Conservation (phyloP, 2,329 filamentous ascomycete genomes). For the Pseudocercospora vitis region DNA sequence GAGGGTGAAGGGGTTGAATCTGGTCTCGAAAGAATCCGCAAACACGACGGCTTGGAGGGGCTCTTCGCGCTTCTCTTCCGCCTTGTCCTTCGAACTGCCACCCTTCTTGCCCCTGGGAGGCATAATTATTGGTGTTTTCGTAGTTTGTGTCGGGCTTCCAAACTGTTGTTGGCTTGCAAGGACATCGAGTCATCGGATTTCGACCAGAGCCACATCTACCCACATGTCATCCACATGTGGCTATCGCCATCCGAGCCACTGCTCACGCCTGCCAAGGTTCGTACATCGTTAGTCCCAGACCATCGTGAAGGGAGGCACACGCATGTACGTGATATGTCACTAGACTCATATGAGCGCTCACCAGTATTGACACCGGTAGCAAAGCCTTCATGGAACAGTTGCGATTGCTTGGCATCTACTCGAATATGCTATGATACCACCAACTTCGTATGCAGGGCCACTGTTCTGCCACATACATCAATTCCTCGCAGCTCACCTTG, state of each 20-base stretch:
- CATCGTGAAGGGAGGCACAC: not conserved
- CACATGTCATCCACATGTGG: not conserved
- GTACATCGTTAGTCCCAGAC: too few relatives aligned
- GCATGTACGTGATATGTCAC: too few relatives aligned
- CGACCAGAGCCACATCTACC: not conserved
- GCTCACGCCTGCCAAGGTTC: too few relatives aligned
- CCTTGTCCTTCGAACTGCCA: conserved; percentile 39
- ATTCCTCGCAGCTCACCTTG: conserved; percentile 7
- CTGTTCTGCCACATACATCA: conserved; percentile 1
- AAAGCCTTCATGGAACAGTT: not conserved
- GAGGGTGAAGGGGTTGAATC: conserved; percentile 85
- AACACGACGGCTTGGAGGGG: conserved; percentile 70
- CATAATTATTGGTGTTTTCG: conserved; percentile 39
- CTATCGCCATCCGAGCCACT: too few relatives aligned
- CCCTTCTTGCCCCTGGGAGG: conserved; percentile 51
- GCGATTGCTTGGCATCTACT: conserved; percentile 1
- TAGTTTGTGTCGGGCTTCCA: not conserved
- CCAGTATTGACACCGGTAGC: too few relatives aligned
- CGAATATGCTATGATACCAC: not conserved
- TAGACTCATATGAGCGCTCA: too few relatives aligned
- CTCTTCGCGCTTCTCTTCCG: conserved; percentile 61
- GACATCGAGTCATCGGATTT: not conserved
- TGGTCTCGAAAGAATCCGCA: conserved; percentile 90
- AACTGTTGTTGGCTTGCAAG: not conserved
- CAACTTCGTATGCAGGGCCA: not conserved